phyloP scores from a whole-genome alignment of 2,329 filamentous ascomycete genomes.

The Stachybotrys chartarum region DNA sequence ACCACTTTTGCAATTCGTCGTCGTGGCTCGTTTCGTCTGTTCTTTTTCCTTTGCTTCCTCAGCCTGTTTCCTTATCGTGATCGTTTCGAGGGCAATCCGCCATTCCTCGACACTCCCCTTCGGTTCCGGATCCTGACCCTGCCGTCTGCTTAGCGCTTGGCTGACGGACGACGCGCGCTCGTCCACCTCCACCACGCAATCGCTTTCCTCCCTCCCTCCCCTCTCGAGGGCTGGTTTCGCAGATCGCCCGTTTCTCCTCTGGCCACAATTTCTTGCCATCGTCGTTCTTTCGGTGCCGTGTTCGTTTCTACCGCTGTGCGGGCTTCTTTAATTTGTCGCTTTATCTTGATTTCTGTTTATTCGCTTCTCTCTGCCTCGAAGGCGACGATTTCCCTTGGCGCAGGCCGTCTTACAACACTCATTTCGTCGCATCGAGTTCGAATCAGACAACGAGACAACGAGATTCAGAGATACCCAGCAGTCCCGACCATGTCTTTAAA shows the following conservation, averaged over 20 bases:
- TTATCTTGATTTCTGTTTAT: not conserved
- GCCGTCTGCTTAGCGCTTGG: too few relatives aligned
- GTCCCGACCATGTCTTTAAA: not conserved
- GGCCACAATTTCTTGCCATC: not conserved
- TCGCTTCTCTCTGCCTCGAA: not conserved
- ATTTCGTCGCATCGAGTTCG: not conserved
- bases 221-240: not conserved
- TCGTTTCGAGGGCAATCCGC: too few relatives aligned
- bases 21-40: not conserved
- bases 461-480: not conserved
- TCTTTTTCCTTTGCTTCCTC: too few relatives aligned
- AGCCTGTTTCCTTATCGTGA: too few relatives aligned
- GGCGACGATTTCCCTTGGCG: not conserved
- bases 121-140: too few relatives aligned
- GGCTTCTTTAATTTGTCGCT: not conserved
- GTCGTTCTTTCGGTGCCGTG: not conserved
- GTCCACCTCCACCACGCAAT: too few relatives aligned
- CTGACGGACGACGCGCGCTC: too few relatives aligned
- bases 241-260: not conserved
- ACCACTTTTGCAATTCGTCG: not conserved
- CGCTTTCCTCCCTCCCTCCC: not conserved
- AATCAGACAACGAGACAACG: not conserved
- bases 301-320: not conserved
- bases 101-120: too few relatives aligned
- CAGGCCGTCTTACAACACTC: not conserved